Base-by-base conservation (phyloP, 2,329 filamentous ascomycete genomes). In the Cyphellophora attinorum region DNA sequence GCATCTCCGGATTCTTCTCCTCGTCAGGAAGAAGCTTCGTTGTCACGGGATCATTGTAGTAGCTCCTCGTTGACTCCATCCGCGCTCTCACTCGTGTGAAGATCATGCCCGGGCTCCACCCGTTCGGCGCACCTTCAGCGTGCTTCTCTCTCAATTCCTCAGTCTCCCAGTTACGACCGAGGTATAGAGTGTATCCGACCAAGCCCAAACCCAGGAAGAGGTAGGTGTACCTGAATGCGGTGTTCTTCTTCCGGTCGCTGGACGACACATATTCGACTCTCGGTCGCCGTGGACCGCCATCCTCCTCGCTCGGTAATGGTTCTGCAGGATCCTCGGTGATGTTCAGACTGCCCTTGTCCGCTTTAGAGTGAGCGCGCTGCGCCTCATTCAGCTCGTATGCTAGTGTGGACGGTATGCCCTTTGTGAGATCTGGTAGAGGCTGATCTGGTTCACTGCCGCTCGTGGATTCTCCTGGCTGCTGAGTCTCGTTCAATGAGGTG, bases 41-140 rank as follows among this genome's bases (percentile, higher is more conserved):
- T 59, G 96, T 96, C 6, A 88, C 81, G 3, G 91, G 91, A 52
- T 96, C 89, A 48, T 89, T 89, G 66, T 96, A 98, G 67, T 96
- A 96, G 47, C 79, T 82, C 41, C 91, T 71, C 38, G 85, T 76
- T 45, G 84, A 79, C 41, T 70, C 70, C 49, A 85, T 68, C 34
- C 91, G 79, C 34, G 86, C 80, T 51, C 71, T 78, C 34, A 80
- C 77, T 40, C 91, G 83, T 50, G 77, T 76, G 70, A 83, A 96
- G 74, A 91, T 91, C 18, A 82, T 67, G 2, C 63, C 65, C 2
- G 81, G 58, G 3, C 72, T 69, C 83, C 85, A 94, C 41, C 88
- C 89, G 34, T 82, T 83, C 35, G 85, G 82, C 12, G 81, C 74
- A 27, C 27, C 19, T 35, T 88, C 77, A 16, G 71, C 64, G 53